These are phyloP conservation scores for Candida boleticola DNA, from an alignment of 805 yeast genomes.

Conservation along the genomic window DNA sequence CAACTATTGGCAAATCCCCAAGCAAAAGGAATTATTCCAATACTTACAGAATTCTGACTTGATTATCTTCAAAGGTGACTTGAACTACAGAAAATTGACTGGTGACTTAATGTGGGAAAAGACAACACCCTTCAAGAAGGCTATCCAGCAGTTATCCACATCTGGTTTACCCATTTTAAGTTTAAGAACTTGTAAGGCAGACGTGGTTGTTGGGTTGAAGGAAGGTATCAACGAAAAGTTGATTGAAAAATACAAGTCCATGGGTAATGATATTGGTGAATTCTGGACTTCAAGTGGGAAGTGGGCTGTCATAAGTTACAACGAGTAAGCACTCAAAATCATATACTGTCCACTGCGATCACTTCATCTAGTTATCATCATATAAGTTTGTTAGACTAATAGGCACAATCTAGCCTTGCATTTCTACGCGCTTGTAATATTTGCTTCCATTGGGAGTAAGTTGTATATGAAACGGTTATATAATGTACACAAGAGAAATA, in stretches of 20 bases:
- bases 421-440: too few species aligned
- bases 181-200: slow-evolving; percentile 94
- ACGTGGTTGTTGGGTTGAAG: slow-evolving; percentile 83
- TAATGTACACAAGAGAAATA: too few species aligned
- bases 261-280: slow-evolving; percentile 61
- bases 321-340: neutral
- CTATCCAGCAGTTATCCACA: slow-evolving; percentile 66
- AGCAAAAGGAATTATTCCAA: slow-evolving; percentile 60
- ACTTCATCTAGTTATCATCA: too few species aligned
- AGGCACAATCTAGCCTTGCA: too few species aligned
- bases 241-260: slow-evolving; percentile 53
- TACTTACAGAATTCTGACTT: slow-evolving; percentile 64
- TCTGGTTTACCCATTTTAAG: slow-evolving; percentile 67
- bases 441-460: too few species aligned
- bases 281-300: slow-evolving; percentile 89
- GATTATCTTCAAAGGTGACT: slow-evolving; percentile 89
- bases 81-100: slow-evolving; percentile 90
- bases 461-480: too few species aligned
- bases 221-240: slow-evolving; percentile 72
- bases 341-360: too few species aligned
- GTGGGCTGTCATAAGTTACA: slow-evolving; percentile 76
- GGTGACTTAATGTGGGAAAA: slow-evolving; percentile 89
- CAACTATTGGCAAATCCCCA: slow-evolving; percentile 73
- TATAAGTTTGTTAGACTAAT: too few species aligned
- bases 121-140: slow-evolving; percentile 67